Percentiles rank a stretch among this genome's conserved stretches.
phyloP scores from a whole-genome alignment of 129 eudicot genomes.

The Flaveria trinervia region DNA sequence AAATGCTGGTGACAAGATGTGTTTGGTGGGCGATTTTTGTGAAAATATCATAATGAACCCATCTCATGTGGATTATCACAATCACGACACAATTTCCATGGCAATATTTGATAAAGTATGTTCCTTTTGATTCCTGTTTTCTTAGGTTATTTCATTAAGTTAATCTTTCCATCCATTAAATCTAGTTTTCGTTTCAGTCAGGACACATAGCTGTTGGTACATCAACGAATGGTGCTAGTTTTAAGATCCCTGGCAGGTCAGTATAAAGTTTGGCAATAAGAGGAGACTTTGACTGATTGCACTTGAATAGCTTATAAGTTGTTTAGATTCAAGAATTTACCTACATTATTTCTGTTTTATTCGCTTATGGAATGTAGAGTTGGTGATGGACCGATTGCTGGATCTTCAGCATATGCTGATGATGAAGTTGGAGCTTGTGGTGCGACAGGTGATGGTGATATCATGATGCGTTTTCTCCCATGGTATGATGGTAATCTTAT shows the following conservation, averaged over 20 bases:
- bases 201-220: constrained; percentile 96
- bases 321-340: constrained; percentile 3
- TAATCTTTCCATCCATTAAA: not conserved
- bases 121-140: constrained; percentile 1
- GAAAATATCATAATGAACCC: constrained; percentile 24
- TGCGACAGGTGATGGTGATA: constrained; percentile 96
- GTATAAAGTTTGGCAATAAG: not conserved
- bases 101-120: constrained; percentile 83
- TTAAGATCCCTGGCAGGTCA: constrained; percentile 95
- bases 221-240: constrained; percentile 94
- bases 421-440: constrained; percentile 97
- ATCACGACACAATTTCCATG: constrained; percentile 94
- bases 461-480: constrained; percentile 99
- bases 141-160: not conserved
- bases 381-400: constrained; percentile 96
- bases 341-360: not conserved
- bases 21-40: constrained; percentile 34
- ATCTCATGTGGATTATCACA: constrained; percentile 47
- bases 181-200: constrained; percentile 44
- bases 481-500: constrained; percentile 46
- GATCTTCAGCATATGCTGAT: constrained; percentile 93
- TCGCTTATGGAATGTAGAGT: constrained; percentile 52
- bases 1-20: constrained; percentile 25
- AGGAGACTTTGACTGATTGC: not conserved
- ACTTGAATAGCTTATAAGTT: not conserved